Base-by-base conservation (phyloP, 1,284 basidiomycete genomes). In the Fomitopsis pinicola region DNA sequence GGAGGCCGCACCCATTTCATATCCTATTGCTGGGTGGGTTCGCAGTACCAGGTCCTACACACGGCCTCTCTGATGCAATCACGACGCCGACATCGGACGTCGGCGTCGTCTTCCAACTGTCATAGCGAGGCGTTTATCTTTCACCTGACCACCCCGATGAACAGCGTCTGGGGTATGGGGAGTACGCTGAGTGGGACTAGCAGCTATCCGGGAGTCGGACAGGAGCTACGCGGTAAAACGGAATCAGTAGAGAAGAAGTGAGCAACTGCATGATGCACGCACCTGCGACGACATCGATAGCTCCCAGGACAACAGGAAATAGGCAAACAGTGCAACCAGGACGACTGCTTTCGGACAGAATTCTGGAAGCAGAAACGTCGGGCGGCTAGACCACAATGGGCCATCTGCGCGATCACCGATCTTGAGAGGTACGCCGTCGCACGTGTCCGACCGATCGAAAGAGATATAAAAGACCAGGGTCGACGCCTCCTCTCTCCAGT, bases 391-490 rank as follows among this genome's bases (percentile, higher is more conserved):
- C 55, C 7, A 33, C 40, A 45, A 44, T 14, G 38, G 42, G 40
- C 15, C 40, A 56, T 42, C 55, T 42, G 38, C 14, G 30, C 40
- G 55, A 56, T 56, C 42, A 30, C 26, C 8, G 55, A 45, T 56
- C 40, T 50, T 22, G 46, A 48, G 17, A 19, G 12, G 40, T 53
- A 38, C n/a, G 22, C 35, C 42, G n/a, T 26, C 35, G 30, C 59
- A 60, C 59, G 59, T 60, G 59, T 50, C 38, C 17, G 22, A 15
- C 35, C 52, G 55, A 61, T 57, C 22, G 22, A 40, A n/a, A 54
- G 8, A 28, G 55, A 61, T 61, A 61, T 61, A 61, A 50, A 50
- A 58, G 46, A 30, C 17, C 19, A 36, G 17, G 22, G 5, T 17
- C n/a, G 38, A 7, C 12, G 0, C 3, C 38, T 33, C 42, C n/a